Conservation (phyloP, 768 basidiomycete species). For the Termitomyces sp. region DNA sequence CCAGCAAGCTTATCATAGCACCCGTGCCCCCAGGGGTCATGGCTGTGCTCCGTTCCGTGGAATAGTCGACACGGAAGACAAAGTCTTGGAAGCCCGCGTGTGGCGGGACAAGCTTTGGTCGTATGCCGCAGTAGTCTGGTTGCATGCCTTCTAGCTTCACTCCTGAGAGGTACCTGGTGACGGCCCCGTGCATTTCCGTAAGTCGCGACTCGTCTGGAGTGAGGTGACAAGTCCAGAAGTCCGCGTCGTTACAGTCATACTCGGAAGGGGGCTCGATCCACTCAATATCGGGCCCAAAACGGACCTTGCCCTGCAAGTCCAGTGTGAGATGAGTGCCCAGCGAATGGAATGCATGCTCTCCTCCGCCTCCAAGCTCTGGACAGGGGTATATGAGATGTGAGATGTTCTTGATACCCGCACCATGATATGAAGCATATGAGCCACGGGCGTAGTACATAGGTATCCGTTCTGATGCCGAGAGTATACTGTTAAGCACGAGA, state of each 20-base stretch:
- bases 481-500: conserved; percentile 68
- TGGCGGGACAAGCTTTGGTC: conserved; percentile 84
- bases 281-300: conserved; percentile 92
- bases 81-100: conserved; percentile 84
- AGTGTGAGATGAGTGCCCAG: conserved; percentile 92
- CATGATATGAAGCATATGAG: conserved; percentile 86
- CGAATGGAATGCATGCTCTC: conserved; percentile 70
- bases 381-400: conserved; percentile 89
- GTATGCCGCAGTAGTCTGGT: conserved; percentile 82
- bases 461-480: conserved; percentile 54
- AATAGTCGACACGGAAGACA: conserved; percentile 63
- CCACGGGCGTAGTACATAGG: conserved; percentile 82
- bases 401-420: conserved; percentile 67
- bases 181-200: conserved; percentile 65
- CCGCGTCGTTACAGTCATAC: conserved; percentile 45
- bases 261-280: conserved; percentile 65
- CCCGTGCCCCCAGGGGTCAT: conserved; percentile 26
- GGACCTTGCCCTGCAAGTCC: conserved; percentile 79
- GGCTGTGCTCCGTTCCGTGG: conserved; percentile 27
- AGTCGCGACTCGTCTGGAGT: conserved; percentile 61
- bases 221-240: conserved; percentile 77
- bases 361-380: conserved; percentile 56
- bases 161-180: conserved; percentile 71
- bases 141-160: conserved; percentile 59
- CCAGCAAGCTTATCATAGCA: conserved; percentile 79